These are phyloP conservation scores for Pleurozium schreberi DNA, from an alignment of 225 moss, liverwort and hornwort genomes.

Conservation along the genomic window DNA sequence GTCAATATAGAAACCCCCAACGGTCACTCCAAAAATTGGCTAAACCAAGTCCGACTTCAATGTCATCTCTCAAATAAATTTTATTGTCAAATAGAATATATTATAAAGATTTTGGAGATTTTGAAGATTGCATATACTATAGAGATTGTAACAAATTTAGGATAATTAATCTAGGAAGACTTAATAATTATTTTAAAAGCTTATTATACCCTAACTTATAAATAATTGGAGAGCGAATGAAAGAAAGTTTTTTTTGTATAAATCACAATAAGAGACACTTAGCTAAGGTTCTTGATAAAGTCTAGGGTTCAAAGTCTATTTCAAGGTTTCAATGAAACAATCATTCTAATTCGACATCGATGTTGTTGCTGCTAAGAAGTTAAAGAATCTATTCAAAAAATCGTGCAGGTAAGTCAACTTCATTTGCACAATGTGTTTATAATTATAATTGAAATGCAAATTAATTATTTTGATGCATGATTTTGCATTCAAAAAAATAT, in stretches of 20 bases:
- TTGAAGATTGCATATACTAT: not conserved
- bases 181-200: not conserved
- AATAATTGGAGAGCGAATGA: not conserved
- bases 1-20: not conserved
- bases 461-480: not conserved
- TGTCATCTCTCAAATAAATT: not conserved
- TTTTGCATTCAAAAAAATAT: too few species aligned
- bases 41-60: too few species aligned
- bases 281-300: not conserved
- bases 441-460: not conserved
- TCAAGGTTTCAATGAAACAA: not conserved
- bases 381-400: not conserved
- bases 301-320: not conserved
- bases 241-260: not conserved
- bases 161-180: not conserved
- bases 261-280: too few species aligned
- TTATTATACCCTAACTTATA: not conserved
- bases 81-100: not conserved
- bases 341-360: not conserved
- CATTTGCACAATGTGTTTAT: not conserved
- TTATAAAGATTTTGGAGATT: not conserved
- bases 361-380: not conserved
- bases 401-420: not conserved
- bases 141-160: not conserved
- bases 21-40: not conserved